Percentiles rank a stretch among this genome's conserved stretches.
These are phyloP conservation scores for Plantago elongata DNA, from an alignment of 257 asterid genomes.

Conservation along the genomic window DNA sequence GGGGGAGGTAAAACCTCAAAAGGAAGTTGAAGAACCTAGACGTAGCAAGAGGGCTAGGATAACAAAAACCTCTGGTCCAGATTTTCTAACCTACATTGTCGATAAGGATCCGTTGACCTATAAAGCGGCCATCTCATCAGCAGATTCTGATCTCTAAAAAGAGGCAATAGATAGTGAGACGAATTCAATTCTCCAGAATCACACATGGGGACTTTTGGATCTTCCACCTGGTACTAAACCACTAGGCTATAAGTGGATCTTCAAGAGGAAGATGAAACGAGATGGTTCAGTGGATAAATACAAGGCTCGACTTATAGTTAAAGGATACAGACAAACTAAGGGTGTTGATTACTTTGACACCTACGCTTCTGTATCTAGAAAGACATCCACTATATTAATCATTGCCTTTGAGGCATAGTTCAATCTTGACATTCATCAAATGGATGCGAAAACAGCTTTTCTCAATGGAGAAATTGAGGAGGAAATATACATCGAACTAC, in stretches of 20 bases:
- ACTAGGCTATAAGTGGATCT: conserved; percentile 1
- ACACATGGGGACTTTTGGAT: not conserved
- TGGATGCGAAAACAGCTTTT: not conserved
- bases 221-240: not conserved
- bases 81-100: not conserved
- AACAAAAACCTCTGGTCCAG: not conserved
- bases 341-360: not conserved
- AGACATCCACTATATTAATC: not conserved
- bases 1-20: too few species aligned
- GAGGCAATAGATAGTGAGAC: conserved; percentile 2
- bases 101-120: not conserved
- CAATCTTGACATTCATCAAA: not conserved
- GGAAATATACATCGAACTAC: conserved; percentile 1
- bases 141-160: not conserved
- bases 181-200: not conserved
- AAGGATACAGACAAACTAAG: not conserved
- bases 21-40: too few species aligned
- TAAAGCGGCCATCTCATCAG: not conserved
- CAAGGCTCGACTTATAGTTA: not conserved
- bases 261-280: not conserved
- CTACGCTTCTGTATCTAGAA: not conserved
- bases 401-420: not conserved
- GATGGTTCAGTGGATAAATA: not conserved
- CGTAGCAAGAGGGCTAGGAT: too few species aligned
- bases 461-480: not conserved